Evolutionary conservation across 2,329 filamentous ascomycete genomes (phyloP).

Genomic region (Byssochlamys sp.): DNA sequence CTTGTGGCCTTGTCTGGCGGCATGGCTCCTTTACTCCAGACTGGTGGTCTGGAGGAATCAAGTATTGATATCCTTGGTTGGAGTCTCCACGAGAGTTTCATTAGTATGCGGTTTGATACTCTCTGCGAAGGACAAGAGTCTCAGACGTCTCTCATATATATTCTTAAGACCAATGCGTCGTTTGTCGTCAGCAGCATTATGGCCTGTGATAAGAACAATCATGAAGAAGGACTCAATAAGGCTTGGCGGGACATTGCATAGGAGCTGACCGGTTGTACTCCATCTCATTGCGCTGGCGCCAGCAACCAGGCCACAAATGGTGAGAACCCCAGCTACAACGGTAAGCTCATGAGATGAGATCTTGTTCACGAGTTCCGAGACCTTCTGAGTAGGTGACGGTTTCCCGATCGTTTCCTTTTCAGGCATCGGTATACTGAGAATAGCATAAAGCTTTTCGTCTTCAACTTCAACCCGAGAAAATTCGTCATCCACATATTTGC

Average conservation of each 20-base stretch:
- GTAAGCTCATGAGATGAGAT: constrained; percentile 21
- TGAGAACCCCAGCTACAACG: constrained; percentile 16
- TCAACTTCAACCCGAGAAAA: constrained; percentile 6
- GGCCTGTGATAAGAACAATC: constrained; percentile 24
- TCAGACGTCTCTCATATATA: constrained; percentile 13
- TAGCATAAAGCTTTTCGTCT: constrained; percentile 7
- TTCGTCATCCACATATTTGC: constrained; percentile 10
- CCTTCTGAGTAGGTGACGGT: constrained; percentile 11
- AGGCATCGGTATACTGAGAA: background rate
- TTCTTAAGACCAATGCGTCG: constrained; percentile 13
- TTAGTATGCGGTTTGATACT: background rate
- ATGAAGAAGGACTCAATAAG: constrained; percentile 28
- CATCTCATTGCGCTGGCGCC: constrained; percentile 22
- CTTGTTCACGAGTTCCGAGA: constrained; percentile 14
- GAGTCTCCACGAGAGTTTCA: background rate
- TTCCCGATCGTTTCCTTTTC: background rate
- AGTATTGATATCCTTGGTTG: background rate
- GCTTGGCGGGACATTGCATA: constrained; percentile 28
- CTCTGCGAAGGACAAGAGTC: constrained; percentile 6
- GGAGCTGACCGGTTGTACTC: constrained; percentile 24
- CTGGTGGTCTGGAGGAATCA: too few relatives aligned
- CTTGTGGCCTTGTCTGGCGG: too few relatives aligned
- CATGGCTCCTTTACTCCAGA: too few relatives aligned
- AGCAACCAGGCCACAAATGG: constrained; percentile 19
- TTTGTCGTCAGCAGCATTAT: constrained; percentile 19